Evolutionary conservation across 495 filamentous ascomycete genomes (phyloP).

Genomic region (Penicillium malachiteum): DNA sequence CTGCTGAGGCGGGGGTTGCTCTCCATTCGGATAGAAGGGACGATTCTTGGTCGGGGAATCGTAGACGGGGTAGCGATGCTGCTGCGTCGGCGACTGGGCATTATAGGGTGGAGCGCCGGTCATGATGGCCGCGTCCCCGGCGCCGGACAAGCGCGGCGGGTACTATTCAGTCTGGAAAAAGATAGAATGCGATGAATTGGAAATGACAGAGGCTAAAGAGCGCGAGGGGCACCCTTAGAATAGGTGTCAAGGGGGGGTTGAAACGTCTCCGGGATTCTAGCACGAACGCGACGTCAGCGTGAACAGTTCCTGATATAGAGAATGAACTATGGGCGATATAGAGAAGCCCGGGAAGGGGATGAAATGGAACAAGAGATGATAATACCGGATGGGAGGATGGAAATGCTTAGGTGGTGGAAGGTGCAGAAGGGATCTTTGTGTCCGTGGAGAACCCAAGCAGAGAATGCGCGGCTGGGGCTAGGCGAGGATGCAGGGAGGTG

Average conservation of each 20-base stretch:
- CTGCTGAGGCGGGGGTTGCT: constrained; percentile 24
- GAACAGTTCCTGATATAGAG: constrained; percentile 3
- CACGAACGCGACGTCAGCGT: constrained; percentile 31
- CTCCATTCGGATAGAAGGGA: constrained; percentile 57
- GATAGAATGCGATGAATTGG: constrained; percentile 22
- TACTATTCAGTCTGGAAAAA: constrained; percentile 5
- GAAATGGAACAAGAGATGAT: constrained; percentile 14
- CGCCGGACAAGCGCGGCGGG: constrained; percentile 24
- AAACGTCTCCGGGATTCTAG: constrained; percentile 13
- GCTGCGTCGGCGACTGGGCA: constrained; percentile 45
- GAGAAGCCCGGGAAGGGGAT: neutral
- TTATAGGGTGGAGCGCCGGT: constrained; percentile 50
- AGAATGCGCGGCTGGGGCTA: constrained; percentile 30
- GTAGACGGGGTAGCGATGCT: constrained; percentile 38
- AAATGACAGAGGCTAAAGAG: constrained; percentile 8
- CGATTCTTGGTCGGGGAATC: constrained; percentile 51
- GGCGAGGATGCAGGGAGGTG: constrained; percentile 21
- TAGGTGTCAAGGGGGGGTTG: constrained; percentile 26
- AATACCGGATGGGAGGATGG: constrained; percentile 27
- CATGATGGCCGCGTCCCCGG: constrained; percentile 45
- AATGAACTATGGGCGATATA: constrained; percentile 1
- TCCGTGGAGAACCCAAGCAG: constrained; percentile 29
- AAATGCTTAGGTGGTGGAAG: constrained; percentile 32
- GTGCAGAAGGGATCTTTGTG: constrained; percentile 27
- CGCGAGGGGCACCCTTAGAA: constrained; percentile 16